Conservation (phyloP, 768 basidiomycete species). For the Naganishia randhawae region DNA sequence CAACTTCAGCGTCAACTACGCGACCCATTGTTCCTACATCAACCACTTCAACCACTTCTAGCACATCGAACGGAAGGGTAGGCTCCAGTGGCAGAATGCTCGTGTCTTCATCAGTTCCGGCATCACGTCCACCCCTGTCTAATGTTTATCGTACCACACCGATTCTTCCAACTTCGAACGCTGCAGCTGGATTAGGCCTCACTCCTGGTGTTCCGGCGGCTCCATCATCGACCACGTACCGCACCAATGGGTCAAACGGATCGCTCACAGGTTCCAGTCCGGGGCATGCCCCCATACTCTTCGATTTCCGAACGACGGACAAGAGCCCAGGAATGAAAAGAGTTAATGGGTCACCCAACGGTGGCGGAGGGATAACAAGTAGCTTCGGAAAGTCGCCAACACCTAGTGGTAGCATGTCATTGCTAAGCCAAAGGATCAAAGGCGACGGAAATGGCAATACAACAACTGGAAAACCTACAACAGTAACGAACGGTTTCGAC, state of each 20-base stretch:
- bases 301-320: conserved; percentile 32
- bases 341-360: not conserved
- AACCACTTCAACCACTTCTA: conserved; percentile 1
- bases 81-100: conserved; percentile 4
- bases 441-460: not conserved
- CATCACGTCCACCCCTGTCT: conserved; percentile 16
- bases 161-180: conserved; percentile 9
- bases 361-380: not conserved
- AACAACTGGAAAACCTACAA: not conserved
- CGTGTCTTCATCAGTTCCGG: conserved; percentile 25
- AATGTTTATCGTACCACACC: conserved; percentile 25
- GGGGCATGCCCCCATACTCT: conserved; percentile 24
- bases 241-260: not conserved
- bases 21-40: conserved; percentile 17
- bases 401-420: conserved; percentile 18
- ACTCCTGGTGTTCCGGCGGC: not conserved
- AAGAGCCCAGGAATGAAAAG: conserved; percentile 8
- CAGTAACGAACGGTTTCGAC: conserved; percentile 14
- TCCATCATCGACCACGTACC: conserved; percentile 4
- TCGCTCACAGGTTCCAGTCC: not conserved
- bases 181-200: not conserved
- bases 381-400: conserved; percentile 11
- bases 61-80: not conserved
- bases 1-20: conserved; percentile 8
- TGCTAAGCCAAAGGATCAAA: conserved; percentile 21